Evolutionary conservation across 2,329 filamentous ascomycete genomes (phyloP), one percentile per base, ranked within the genome.

Genomic region (Trichoderma sp.): DNA sequence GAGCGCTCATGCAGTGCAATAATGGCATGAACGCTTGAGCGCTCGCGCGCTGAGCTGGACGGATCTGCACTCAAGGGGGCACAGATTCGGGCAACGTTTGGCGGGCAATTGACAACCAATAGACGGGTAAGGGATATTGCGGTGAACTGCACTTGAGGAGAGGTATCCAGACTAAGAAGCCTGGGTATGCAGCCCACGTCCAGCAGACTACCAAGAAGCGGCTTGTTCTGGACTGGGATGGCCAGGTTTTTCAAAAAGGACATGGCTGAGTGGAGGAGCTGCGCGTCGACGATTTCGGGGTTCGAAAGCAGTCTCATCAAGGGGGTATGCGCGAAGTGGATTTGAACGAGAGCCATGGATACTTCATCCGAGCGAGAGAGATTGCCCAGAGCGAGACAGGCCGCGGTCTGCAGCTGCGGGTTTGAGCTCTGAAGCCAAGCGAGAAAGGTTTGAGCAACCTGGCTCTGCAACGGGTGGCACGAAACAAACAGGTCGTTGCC

Each of bases 231-330:
- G 0, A 78, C 68, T 0, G 88, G 86, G 62, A 91, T 87, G 31
- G 88, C 86, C 10, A 91, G 84, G 75, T 91, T 91, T 77, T 89
- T 90, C 70, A 90, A 83, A 73, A 89, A 89, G 8, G 87, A 85
- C 21, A 91, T 80, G 2, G 82, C 79, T 1, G 87, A 83, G 74
- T 90, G 88, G 0, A 88, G 80, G 19, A 88, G 83, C 71, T 89
- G 86, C 0, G 83, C 76, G 70, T 85, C 82, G 8, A 73, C 76
- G 52, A 83, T 75, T 10, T 77, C 72, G 0, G 79, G 73, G 31
- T 84, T 77, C 10, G 80, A 75, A 24, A 90, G 78, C 19, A 87
- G 76, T 1, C 75, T 68, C 58, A 84, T 75, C 2, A 90, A 79
- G 0, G 84, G 82, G 8, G 82, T 74, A 68, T 83, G 81, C 4